Base-by-base conservation (phyloP, 2,329 filamentous ascomycete species). In the Fusarium sulawesiense region DNA sequence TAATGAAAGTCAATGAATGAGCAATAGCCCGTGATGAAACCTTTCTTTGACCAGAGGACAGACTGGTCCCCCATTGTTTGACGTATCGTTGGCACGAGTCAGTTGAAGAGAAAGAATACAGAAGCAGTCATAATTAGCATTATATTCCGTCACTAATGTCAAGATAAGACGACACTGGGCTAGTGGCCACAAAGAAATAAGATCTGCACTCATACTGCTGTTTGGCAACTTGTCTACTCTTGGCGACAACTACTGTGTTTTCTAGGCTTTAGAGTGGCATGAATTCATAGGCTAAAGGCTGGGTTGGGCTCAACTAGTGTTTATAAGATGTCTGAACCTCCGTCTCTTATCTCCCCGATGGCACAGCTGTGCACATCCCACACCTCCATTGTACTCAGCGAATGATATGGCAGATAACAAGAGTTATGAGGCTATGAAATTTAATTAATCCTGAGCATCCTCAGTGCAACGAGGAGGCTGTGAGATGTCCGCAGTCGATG, bases 1-100 rank as follows among this genome's bases (percentile, higher is more conserved):
- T n/a, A 71, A 71, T 9, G 64, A 74, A 32, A 62, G 64, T 9
- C 75, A 23, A 42, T 42, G 7, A 12, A 18, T 20, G 13, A 20
- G 18, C 10, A 13, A 41, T 12, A 25, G 18, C 23, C 27, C 34
- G 16, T n/a, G 6, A 10, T 11, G 16, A n/a, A 12, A 4, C 2
- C 21, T 25, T 25, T 37, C 21, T 16, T 12, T 16, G 25, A n/a
- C 4, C n/a, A 6, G 32, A 25, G 18, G 18, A 51, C 21, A 34
- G 21, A n/a, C n/a, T 27, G 13, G 18, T n/a, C 14, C 21, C 23
- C 4, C 8, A 9, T 25, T 16, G 30, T 25, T 34, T 16, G 12
- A 20, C 14, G 5, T 18, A 6, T 8, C 20, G 18, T 20, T n/a
- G 18, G 10, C 16, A 18, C 20, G 4, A 23, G 18, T n/a, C 12